Conservation (phyloP, 1,139 yeast species). For the Geotrichum reessii region DNA sequence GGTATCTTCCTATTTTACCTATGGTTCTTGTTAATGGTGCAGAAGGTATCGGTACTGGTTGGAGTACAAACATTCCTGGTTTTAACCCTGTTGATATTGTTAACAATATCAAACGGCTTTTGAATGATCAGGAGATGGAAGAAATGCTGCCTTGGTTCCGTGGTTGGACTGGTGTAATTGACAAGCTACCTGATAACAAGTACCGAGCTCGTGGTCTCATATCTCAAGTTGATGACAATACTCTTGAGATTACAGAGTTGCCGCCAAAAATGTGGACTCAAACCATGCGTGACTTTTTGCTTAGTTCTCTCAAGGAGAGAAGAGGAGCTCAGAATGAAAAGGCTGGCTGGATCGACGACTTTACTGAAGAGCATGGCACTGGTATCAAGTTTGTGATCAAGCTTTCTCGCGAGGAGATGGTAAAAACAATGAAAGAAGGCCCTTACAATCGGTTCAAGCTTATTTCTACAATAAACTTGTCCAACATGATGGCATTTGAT, state of each 20-base stretch:
- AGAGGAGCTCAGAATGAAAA: conserved; percentile 28
- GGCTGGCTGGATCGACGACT: conserved; percentile 88
- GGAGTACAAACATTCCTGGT: conserved; percentile 92
- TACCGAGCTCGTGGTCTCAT: conserved; percentile 74
- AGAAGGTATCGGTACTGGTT: conserved; percentile 99
- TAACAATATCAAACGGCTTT: conserved; percentile 60
- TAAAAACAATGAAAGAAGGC: conserved; percentile 65
- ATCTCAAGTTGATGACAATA: conserved; percentile 72
- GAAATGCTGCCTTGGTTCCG: conserved; percentile 92
- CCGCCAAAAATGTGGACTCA: conserved; percentile 94
- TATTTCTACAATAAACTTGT: conserved; percentile 57
- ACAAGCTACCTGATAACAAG: conserved; percentile 52
- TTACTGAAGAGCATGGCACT: conserved; percentile 88
- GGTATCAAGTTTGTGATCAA: conserved; percentile 75
- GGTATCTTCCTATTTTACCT: conserved; percentile 91
- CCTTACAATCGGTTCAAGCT: conserved; percentile 79
- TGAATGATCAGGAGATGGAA: conserved; percentile 64
- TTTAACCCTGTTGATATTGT: conserved; percentile 85
- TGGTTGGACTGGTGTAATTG: conserved; percentile 89
- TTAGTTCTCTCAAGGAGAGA: conserved; percentile 51
- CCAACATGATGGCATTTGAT: conserved; percentile 95
- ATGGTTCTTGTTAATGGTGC: conserved; percentile 91
- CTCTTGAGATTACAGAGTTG: conserved; percentile 83
- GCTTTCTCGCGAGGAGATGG: conserved; percentile 75
- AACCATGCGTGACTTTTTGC: conserved; percentile 75